phyloP scores from a whole-genome alignment of 208 protist species.

The Lotmaria passim region DNA sequence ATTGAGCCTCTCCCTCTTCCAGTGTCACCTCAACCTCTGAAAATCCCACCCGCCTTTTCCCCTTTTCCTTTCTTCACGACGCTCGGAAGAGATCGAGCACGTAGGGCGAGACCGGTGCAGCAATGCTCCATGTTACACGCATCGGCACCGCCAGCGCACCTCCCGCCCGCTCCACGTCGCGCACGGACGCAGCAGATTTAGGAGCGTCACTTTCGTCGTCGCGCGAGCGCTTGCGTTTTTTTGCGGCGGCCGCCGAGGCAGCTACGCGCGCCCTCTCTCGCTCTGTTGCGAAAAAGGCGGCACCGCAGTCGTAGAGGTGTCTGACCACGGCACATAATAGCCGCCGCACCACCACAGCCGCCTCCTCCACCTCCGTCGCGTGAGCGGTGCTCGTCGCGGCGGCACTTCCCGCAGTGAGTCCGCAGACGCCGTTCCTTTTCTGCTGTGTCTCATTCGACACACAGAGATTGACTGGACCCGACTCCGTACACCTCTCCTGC shows the following conservation, averaged over 20 bases:
- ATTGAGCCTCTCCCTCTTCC: no score
- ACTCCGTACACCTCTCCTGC: neutral
- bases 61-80: neutral
- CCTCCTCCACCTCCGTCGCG: constrained; percentile 1
- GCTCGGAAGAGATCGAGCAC: constrained; percentile 17
- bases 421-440: neutral
- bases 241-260: neutral
- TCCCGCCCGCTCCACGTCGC: neutral
- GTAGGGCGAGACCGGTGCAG: constrained; percentile 6
- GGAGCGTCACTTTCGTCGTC: neutral
- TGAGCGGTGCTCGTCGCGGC: neutral
- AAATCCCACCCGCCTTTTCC: no score
- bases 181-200: neutral
- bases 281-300: constrained; percentile 20
- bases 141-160: neutral
- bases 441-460: neutral
- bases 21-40: no score
- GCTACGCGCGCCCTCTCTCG: neutral
- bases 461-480: neutral
- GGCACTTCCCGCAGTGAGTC: neutral
- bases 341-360: no score
- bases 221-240: constrained; percentile 8
- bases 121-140: constrained; percentile 50
- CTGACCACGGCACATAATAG: constrained; percentile 29
- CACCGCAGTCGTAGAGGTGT: constrained; percentile 28